Evolutionary conservation across 768 basidiomycete species (phyloP), one percentile per base, ranked within the genome.

Genomic region (Calocybe indica): DNA sequence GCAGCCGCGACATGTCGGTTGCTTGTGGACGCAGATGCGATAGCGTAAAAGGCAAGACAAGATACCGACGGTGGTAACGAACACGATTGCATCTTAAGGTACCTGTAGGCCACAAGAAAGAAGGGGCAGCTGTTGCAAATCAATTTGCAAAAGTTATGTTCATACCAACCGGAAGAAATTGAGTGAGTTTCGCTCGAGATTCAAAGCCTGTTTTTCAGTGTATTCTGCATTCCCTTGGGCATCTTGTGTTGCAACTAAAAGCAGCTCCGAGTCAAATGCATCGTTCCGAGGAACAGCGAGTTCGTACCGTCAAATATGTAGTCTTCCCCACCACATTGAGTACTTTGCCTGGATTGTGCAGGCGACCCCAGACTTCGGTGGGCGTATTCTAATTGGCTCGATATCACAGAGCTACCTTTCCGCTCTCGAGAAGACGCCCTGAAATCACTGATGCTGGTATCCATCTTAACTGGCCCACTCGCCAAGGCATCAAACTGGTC

Each of bases 1-100:
- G 85, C 79, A 7, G 89, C 82, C 7, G 87, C 90, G 34, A 92
- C 85, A 58, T 83, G 87, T 7, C 78, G 73, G 4, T 84, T 87
- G 55, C 83, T 88, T 1, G 83, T 78, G 38, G 65, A 59, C 52
- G 67, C 75, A 7, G 87, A 88, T 7, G 81, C 84, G 32, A 92
- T 72, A 31, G 71, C 73, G 49, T 85, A 79, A 58, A 91, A 88
- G 7, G 65, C 71, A 32, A 91, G 66, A 47, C 67, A 62, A 11
- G 69, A 64, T 11, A 67, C 61, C 6, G 70, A 62, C 40, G 63
- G 66, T 22, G 83, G 74, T 45, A 83, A 72, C 0, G 81, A 75
- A 50, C 75, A 78, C 42, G 76, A 67, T 57, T 86, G 87, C 85
- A 88, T 88, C 64, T 79, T 86, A 38, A 77, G 78, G 58, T 89